Evolutionary conservation across 192 early-diverging fungal genomes (phyloP).

Genomic region (Backusella australiensis): DNA sequence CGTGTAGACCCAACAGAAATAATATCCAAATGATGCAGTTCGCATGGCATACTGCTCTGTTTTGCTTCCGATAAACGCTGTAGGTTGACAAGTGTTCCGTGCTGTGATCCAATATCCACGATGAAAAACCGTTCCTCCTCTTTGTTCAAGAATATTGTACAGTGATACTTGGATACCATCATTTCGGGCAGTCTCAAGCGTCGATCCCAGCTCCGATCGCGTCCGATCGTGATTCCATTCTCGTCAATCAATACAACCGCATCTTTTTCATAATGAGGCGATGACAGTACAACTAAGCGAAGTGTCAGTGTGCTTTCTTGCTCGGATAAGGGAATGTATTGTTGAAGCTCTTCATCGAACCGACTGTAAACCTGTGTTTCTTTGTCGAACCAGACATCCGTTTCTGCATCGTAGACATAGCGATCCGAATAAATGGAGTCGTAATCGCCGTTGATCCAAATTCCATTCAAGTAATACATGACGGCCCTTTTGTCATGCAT

Average conservation of each 20-base stretch:
- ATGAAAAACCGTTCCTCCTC: slow-evolving; percentile 30
- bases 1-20: slow-evolving; percentile 57
- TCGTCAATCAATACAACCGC: slow-evolving; percentile 53
- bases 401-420: slow-evolving; percentile 46
- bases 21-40: slow-evolving; percentile 54
- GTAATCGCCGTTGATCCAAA: not conserved
- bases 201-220: slow-evolving; percentile 51
- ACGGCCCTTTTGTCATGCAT: not conserved
- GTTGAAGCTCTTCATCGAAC: slow-evolving; percentile 47
- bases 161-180: slow-evolving; percentile 63
- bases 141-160: slow-evolving; percentile 44
- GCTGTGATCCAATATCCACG: slow-evolving; percentile 68
- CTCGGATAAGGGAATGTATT: slow-evolving; percentile 46
- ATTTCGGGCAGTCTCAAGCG: slow-evolving; percentile 65
- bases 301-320: slow-evolving; percentile 43
- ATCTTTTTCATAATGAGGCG: slow-evolving; percentile 39
- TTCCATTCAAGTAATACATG: slow-evolving; percentile 2
- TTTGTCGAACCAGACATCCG: slow-evolving; percentile 53
- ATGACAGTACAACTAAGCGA: slow-evolving; percentile 60
- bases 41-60: slow-evolving; percentile 54
- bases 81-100: slow-evolving; percentile 75
- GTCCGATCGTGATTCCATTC: slow-evolving; percentile 56
- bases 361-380: slow-evolving; percentile 46
- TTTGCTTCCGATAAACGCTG: slow-evolving; percentile 63
- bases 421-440: slow-evolving; percentile 23